A percentile compares a stretch with the other conserved stretches of the same genome.
These are phyloP conservation scores for Penicillium bialowiezense DNA, from an alignment of 495 filamentous ascomycete species.

Conservation along the genomic window DNA sequence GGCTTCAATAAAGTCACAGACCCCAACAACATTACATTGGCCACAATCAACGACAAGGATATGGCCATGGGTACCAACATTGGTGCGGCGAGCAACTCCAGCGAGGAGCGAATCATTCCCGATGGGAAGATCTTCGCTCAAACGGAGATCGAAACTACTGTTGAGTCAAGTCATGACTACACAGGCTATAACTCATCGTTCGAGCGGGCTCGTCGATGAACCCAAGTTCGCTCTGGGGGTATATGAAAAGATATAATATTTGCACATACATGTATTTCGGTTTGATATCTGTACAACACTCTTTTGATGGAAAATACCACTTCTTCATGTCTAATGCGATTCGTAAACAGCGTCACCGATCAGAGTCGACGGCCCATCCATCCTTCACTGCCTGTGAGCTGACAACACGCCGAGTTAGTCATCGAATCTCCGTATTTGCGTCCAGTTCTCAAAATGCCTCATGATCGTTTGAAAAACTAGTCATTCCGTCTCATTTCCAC, in stretches of 20 bases:
- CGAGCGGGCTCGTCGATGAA: constrained; percentile 18
- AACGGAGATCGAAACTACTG: constrained; percentile 38
- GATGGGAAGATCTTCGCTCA: constrained; percentile 37
- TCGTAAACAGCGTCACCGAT: neutral
- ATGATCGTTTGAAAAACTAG: neutral
- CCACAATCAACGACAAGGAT: constrained; percentile 15
- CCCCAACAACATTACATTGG: constrained; percentile 17
- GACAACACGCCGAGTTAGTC: too few relatives aligned
- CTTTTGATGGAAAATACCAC: neutral
- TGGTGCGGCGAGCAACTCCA: constrained; percentile 16
- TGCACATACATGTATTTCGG: constrained; percentile 2
- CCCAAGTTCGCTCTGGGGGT: neutral
- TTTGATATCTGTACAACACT: neutral
- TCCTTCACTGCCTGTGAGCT: too few relatives aligned
- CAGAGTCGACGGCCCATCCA: too few relatives aligned
- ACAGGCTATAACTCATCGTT: neutral
- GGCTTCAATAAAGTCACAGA: constrained; percentile 32
- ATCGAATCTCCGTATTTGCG: too few relatives aligned
- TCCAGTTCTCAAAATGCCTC: neutral
- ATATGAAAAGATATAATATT: neutral
- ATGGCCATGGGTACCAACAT: constrained; percentile 27
- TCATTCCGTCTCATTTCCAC: neutral
- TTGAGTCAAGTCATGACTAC: constrained; percentile 25
- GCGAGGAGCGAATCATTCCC: constrained; percentile 37
- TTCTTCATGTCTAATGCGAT: neutral